Evolutionary conservation across 305 asterid species (phyloP), one percentile per base, ranked within the genome.

Genomic region (Fraxinus velutina): DNA sequence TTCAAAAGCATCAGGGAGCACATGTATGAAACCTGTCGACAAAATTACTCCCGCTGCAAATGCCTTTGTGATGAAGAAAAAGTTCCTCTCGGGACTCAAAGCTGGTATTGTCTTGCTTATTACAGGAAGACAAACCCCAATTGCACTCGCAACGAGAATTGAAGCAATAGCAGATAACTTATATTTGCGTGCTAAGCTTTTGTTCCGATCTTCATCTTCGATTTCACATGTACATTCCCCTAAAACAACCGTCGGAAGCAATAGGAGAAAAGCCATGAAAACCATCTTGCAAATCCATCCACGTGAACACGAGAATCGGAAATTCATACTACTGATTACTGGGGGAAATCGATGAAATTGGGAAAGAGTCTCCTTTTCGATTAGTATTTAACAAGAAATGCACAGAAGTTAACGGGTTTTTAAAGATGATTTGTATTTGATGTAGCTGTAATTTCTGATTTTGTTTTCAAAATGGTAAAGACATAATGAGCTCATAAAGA

Each of bases 1-100:
- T 24, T 86, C 89, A 36, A 87, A 91, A 3, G 92, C 91, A 37
- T 90, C 91, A 0, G 94, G 94, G 15, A 90, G 82, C 29, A 90
- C 82, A 36, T 88, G 92, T 5, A 90, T 84, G 66, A 89, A 90
- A 0, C 90, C 92, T 0, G 91, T 90, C 15, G 92, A 83, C 17
- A 90, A 5, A 22, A 89, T 90, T 1, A 91, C 91, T 0, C 92
- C 92, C 0, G 92, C 92, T 0, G 94, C 91, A 57, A 91, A 91
- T 3, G 90, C 89, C 78, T 90, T 90, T 0, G 86, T 24, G 71
- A 86, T 79, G 81, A 78, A 83, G 82, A 73, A 81, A 24, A 87
- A 19, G 19, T 50, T 64, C 1, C 34, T 75, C 10, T 85, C 88
- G 3, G 88, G 86, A 68, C 86, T 84, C 62, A 87, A 74, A 2